Base-by-base conservation (phyloP, 169 alveolate species). In the Toxoplasma gondii region DNA sequence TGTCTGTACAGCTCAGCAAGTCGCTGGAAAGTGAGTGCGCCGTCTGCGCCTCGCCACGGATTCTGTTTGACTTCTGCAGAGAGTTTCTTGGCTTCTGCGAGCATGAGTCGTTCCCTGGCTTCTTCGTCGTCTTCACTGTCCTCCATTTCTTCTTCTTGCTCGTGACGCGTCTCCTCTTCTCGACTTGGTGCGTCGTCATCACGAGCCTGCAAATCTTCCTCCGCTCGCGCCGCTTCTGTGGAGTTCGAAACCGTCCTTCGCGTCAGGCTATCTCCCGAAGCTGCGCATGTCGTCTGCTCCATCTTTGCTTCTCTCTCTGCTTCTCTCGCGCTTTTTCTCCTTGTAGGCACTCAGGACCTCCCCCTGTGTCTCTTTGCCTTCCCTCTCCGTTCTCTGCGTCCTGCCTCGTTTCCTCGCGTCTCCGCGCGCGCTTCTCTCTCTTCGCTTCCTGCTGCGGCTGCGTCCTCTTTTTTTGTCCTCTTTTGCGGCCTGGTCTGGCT, bases 1-100 rank as follows among this genome's bases (percentile, higher is more conserved):
- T 82, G 90, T 82, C 64, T 82, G 64, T 82, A 82, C 90, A 82
- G 69, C 64, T 82, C 90, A 24, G 41, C 12, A 22, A 82, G 90
- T 7, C 90, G 53, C 38, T 31, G 29, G 67, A 41, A 82, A 10
- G n/a, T 82, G n/a, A 24, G 69, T 10, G 67, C 41, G 69, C 90
- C 90, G 53, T 24, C 90, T 36, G 49, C 39, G 27, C 45, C 86
- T 19, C 45, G 22, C 90, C 90, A 82, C 2, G 90, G 90, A 36
- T 82, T 29, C 36, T 82, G 69, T 31, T 82, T 82, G 27, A 82
- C 19, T 31, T 38, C 64, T 22, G 39, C 38, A n/a, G 64, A 12
- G 41, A 82, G 54, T 10, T 44, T 38, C 34, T 43, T 82, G 31
- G 90, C 90, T 31, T 82, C 67, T 12, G 54, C 67, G 12, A 39